phyloP scores from a whole-genome alignment of 2,329 filamentous ascomycete species.

The Calonectria hawksworthii region DNA sequence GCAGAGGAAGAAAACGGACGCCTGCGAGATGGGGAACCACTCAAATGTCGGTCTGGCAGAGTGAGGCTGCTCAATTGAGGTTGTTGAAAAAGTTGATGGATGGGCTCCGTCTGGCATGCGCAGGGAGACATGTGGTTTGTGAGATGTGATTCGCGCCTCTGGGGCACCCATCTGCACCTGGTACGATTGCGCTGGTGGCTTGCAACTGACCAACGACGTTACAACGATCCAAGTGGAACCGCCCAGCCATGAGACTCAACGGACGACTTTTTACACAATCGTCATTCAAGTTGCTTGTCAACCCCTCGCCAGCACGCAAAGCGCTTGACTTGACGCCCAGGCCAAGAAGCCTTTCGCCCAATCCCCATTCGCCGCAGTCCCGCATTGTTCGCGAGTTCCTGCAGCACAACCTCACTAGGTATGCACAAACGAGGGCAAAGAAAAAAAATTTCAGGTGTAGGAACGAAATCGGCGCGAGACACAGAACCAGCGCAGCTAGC shows the following conservation, averaged over 20 bases:
- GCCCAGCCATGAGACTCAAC: conserved; percentile 25
- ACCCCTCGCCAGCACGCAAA: neutral
- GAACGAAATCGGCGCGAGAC: neutral
- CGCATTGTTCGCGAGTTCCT: conserved; percentile 15
- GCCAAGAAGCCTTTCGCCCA: neutral
- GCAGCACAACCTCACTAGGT: conserved; percentile 1
- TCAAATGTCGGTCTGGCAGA: conserved; percentile 44
- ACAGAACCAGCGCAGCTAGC: neutral
- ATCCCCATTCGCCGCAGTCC: neutral
- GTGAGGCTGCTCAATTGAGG: conserved; percentile 29
- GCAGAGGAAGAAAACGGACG: conserved; percentile 6
- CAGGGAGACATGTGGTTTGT: conserved; percentile 30
- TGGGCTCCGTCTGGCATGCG: conserved; percentile 34
- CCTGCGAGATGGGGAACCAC: conserved; percentile 14
- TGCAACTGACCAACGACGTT: conserved; percentile 41
- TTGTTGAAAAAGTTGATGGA: conserved; percentile 23
- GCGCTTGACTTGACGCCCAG: conserved; percentile 5
- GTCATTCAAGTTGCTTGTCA: conserved; percentile 1
- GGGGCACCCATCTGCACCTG: conserved; percentile 27
- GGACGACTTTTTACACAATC: conserved; percentile 18
- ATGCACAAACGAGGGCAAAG: conserved; percentile 1
- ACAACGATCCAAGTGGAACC: conserved; percentile 43
- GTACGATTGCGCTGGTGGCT: conserved; percentile 38
- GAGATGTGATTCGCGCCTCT: conserved; percentile 39
- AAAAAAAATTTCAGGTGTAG: neutral